A percentile compares a stretch with the other conserved stretches of the same genome.
phyloP scores from a whole-genome alignment of 768 basidiomycete genomes.

The Mycena belliarum region DNA sequence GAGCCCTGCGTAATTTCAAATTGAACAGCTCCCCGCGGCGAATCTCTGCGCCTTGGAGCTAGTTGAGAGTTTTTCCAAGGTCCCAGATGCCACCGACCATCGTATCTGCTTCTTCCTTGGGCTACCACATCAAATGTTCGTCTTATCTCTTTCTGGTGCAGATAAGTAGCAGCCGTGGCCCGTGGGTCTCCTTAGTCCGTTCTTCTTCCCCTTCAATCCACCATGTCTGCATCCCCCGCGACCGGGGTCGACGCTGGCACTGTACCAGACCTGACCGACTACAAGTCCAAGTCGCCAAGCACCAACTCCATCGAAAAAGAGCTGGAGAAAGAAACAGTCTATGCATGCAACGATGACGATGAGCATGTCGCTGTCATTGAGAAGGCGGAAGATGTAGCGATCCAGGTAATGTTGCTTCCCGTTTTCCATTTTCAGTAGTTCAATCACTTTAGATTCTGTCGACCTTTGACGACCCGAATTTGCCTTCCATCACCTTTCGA shows the following conservation, averaged over 20 bases:
- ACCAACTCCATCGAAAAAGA: constrained; percentile 7
- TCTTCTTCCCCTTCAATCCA: not conserved
- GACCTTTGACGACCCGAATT: constrained; percentile 49
- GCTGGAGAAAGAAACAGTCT: constrained; percentile 4
- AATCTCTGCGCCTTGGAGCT: too few relatives aligned
- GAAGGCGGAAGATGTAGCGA: constrained; percentile 46
- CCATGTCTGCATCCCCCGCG: constrained; percentile 6
- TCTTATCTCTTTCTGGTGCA: too few relatives aligned
- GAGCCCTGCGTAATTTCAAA: too few relatives aligned
- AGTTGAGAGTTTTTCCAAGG: too few relatives aligned
- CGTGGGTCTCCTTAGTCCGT: too few relatives aligned
- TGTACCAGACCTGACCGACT: constrained; percentile 9
- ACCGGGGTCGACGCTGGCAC: not conserved
- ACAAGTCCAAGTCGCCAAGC: constrained; percentile 1
- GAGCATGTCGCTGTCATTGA: constrained; percentile 30
- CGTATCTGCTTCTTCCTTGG: too few relatives aligned
- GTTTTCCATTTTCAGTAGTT: not conserved
- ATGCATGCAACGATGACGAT: constrained; percentile 15
- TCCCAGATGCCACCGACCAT: too few relatives aligned
- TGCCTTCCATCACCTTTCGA: constrained; percentile 51
- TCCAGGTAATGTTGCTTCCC: constrained; percentile 30
- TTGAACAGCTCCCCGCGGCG: too few relatives aligned
- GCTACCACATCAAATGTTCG: too few relatives aligned
- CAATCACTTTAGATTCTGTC: not conserved
- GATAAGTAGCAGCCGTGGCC: too few relatives aligned